Evolutionary conservation across 345 rosid genomes (phyloP), one percentile per base, ranked within the genome.

Genomic region (Rubroshorea leprosula): DNA sequence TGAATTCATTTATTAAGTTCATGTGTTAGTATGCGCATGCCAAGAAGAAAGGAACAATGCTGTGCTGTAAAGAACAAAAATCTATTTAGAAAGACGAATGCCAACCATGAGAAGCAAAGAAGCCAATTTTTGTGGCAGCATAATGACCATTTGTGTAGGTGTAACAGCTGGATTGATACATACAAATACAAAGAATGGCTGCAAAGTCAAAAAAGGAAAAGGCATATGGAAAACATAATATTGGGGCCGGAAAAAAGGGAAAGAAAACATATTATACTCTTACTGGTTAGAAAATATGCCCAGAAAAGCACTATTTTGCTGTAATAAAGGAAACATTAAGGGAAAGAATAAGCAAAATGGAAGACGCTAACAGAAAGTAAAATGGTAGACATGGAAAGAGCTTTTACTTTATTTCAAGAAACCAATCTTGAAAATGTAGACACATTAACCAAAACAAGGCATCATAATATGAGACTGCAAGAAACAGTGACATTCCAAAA

Each of bases 91-190:
- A 73, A 60, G 76, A 72, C 80, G 76, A 68, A 77, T 70, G 80
- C 74, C 82, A 80, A 74, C 74, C 62, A 67, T 23, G 48, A 64
- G 54, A 19, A 65, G 29, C 64, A 66, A 67, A 63, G 23, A 52
- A 29, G 61, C n/a, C 54, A 60, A 39, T 51, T 62, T 25, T 55
- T 52, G 63, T 46, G 50, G 51, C 69, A 69, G 56, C 54, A 53
- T 60, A 62, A 17, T 64, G 39, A 22, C 45, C 39, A 26, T 39
- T 55, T 55, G 9, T 35, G 41, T 35, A 68, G 71, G 66, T 45
- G 68, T 54, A 71, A 74, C 82, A 80, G 80, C 85, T 64, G 60
- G 78, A 66, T n/a, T n/a, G n/a, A n/a, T n/a, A n/a, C n/a, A n/a
- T n/a, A n/a, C 73, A 67, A 25, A 64, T 59, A 39, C 58, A 50